Percentiles rank a stretch among this genome's conserved stretches.
phyloP scores from a whole-genome alignment of 257 asterid species.

The Nicotiana benthamiana region DNA sequence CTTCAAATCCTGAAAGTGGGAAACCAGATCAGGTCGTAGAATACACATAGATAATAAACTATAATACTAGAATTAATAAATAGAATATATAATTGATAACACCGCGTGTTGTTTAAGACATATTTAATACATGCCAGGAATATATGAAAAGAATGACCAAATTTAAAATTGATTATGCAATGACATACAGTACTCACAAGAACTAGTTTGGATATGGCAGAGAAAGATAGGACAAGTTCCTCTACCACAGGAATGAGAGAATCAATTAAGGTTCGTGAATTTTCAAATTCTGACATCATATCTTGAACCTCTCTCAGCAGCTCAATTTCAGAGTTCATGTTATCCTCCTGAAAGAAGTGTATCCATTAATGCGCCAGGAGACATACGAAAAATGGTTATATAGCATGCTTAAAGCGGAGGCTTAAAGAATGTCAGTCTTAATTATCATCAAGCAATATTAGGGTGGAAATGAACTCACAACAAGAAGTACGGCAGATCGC shows the following conservation, averaged over 20 bases:
- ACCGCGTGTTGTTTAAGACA: background rate
- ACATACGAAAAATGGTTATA: background rate
- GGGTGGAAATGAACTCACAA: constrained; percentile 19
- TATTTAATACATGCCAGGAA: background rate
- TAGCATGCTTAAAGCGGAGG: background rate
- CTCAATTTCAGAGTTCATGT: constrained; percentile 31
- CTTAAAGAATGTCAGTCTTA: background rate
- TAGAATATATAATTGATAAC: background rate
- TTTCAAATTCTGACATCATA: constrained; percentile 53
- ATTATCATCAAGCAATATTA: background rate
- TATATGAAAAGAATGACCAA: background rate
- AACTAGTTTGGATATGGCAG: constrained; percentile 29
- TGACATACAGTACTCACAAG: constrained; percentile 43
- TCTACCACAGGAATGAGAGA: constrained; percentile 46
- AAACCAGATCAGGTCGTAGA: background rate
- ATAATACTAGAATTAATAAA: background rate
- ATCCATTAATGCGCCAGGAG: background rate
- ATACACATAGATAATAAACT: background rate
- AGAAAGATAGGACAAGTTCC: constrained; percentile 41
- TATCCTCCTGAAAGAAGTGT: constrained; percentile 49
- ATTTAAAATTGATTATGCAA: background rate
- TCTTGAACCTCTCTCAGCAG: constrained; percentile 46
- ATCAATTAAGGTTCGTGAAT: constrained; percentile 35
- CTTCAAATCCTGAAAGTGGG: constrained; percentile 53
- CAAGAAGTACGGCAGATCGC: constrained; percentile 19